Percentiles rank a stretch among this genome's conserved stretches.
These are phyloP conservation scores for Umbelopsis sp. DNA, from an alignment of 371 early-diverging fungal genomes.

Conservation along the genomic window DNA sequence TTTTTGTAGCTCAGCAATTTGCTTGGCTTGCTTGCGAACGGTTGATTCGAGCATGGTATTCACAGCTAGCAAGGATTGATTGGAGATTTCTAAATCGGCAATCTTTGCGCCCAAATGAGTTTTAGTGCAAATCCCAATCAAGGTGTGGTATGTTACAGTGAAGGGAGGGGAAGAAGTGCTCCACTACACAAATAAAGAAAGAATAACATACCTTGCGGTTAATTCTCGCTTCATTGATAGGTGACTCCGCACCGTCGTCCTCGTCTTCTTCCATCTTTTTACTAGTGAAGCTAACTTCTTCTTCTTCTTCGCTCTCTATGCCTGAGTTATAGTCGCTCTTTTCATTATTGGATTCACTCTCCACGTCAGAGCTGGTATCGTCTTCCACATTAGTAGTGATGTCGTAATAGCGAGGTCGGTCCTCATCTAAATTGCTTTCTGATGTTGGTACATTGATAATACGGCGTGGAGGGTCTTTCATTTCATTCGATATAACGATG, in stretches of 20 bases:
- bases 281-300: conserved; percentile 14
- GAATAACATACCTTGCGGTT: conserved; percentile 43
- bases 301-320: conserved; percentile 5
- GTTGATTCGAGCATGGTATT: conserved; percentile 57
- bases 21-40: conserved; percentile 51
- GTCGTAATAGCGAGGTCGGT: background rate
- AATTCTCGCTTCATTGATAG: conserved; percentile 46
- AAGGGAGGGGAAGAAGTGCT: too few species aligned
- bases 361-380: conserved; percentile 2
- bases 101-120: conserved; percentile 33
- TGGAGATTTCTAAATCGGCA: conserved; percentile 58
- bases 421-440: background rate
- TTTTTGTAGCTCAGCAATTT: conserved; percentile 48
- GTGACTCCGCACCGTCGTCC: conserved; percentile 28
- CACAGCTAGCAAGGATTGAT: conserved; percentile 48
- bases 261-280: conserved; percentile 24
- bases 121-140: background rate
- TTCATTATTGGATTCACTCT: background rate
- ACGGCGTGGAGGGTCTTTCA: conserved; percentile 21
- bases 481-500: background rate
- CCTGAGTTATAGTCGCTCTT: conserved; percentile 14
- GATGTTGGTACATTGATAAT: background rate
- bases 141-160: too few species aligned
- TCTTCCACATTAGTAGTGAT: background rate
- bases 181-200: too few species aligned